Base-by-base conservation (phyloP, 2,329 filamentous ascomycete species). In the Pseudogymnoascus sp. region DNA sequence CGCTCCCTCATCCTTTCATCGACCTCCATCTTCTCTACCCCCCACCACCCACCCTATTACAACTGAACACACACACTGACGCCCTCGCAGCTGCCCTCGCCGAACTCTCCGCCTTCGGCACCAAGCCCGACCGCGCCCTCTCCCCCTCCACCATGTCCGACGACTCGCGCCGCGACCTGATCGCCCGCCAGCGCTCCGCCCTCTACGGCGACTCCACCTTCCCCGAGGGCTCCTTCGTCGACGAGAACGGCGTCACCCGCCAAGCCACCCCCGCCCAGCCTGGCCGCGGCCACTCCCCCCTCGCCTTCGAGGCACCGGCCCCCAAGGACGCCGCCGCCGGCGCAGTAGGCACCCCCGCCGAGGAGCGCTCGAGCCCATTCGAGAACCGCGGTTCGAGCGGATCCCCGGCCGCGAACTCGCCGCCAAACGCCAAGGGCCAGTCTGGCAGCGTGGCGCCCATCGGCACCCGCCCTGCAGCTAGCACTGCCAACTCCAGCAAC, bases 121-220 rank as follows among this genome's bases (percentile, higher is more conserved):
- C 81, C 81, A 97, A 97, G 81, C 87, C 88, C 74, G 91, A 95
- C 73, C 90, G 91, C 75, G 88, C 90, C 71, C 84, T 92, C 79
- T 95, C 90, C 79, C 91, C 91, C 62, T 87, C 85, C 71, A 78
- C 81, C 73, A 90, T 96, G 89, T 96, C 89, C 74, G 95, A 97
- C 80, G 93, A 97, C 72, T 93, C 96, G 73, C 93, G 93, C 71
- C 91, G 93, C 71, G 93, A 97, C 71, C 83, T 97, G 76, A 96
- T 97, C 77, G 90, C 93, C 70, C 93, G 93, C 73, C 95, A 97
- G 79, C 92, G 96, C 77, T 93, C 89, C 76, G 93, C 93, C 68
- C 80, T 99, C 69, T 99, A 97, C 76, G 91, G 92, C 74, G 91
- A 90, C 73, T 80, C 83, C 38, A 77, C 83, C 61, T 88, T 91